Evolutionary conservation across 1,139 yeast genomes (phyloP).

Genomic region (Hyphopichia pseudoburtonii): DNA sequence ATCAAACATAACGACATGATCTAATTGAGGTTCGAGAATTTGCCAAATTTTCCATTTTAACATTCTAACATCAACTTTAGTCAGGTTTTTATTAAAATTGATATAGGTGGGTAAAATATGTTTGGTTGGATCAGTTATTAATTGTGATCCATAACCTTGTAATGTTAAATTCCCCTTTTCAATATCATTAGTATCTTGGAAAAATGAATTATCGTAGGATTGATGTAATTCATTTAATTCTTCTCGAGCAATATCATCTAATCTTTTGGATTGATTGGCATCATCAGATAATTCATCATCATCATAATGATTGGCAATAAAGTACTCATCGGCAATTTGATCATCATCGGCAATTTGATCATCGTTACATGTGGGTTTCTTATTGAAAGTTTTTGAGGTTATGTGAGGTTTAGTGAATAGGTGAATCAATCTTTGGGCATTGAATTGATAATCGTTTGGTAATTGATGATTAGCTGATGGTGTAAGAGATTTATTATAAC

Average conservation of each 20-base stretch:
- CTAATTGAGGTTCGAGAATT: constrained; percentile 10
- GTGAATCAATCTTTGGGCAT: constrained; percentile 1
- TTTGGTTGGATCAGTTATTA: neutral
- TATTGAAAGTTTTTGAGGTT: neutral
- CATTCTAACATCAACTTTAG: constrained; percentile 76
- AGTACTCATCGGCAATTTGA: neutral
- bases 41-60: constrained; percentile 85
- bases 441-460: constrained; percentile 2
- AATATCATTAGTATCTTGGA: constrained; percentile 8
- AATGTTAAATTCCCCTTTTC: constrained; percentile 7
- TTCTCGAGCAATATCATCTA: constrained; percentile 16
- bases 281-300: constrained; percentile 13
- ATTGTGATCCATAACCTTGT: constrained; percentile 4
- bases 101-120: constrained; percentile 36
- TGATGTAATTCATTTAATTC: constrained; percentile 16
- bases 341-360: neutral
- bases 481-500: no score
- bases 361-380: neutral
- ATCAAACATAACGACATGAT: constrained; percentile 8
- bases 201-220: constrained; percentile 12
- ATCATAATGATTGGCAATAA: constrained; percentile 13
- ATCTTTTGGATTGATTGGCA: constrained; percentile 9
- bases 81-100: constrained; percentile 76
- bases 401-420: constrained; percentile 1
- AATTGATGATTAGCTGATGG: neutral